Evolutionary conservation across 202 grass and related monocot species (phyloP).

Genomic region (Panicum virgatum): DNA sequence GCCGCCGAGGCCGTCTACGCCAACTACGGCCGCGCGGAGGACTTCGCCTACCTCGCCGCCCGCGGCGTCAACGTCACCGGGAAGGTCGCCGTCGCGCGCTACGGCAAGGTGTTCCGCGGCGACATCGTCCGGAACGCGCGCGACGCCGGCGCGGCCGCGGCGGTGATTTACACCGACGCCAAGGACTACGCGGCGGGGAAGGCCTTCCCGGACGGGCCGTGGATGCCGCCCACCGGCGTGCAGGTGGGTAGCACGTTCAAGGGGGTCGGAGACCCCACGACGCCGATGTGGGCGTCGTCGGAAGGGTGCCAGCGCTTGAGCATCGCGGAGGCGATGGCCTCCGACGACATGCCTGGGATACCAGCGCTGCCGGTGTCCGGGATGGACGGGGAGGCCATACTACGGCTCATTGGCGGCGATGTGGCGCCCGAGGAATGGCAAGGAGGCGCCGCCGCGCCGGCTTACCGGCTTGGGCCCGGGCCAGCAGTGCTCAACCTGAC

Average conservation of each 20-base stretch:
- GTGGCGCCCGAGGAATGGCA: constrained; percentile 82
- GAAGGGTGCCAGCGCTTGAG: constrained; percentile 77
- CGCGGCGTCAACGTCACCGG: constrained; percentile 72
- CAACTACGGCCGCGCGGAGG: constrained; percentile 83
- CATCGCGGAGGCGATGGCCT: constrained; percentile 50
- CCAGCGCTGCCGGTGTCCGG: constrained; percentile 83
- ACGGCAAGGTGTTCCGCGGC: constrained; percentile 75
- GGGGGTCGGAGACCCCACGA: constrained; percentile 69
- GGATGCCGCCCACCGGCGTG: constrained; percentile 82
- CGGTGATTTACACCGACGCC: constrained; percentile 71
- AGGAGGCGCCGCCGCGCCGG: constrained; percentile 42
- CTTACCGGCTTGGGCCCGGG: constrained; percentile 72
- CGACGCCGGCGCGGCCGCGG: constrained; percentile 61
- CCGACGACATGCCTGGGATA: constrained; percentile 62
- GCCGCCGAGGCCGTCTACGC: constrained; percentile 68
- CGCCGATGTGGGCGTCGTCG: constrained; percentile 70
- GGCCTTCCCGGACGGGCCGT: constrained; percentile 65
- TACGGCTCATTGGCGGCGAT: constrained; percentile 53
- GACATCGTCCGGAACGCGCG: constrained; percentile 76
- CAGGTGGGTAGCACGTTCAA: constrained; percentile 71
- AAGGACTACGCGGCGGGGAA: constrained; percentile 64
- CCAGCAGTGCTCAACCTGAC: constrained; percentile 74
- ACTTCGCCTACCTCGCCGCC: constrained; percentile 60
- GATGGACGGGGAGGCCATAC: constrained; percentile 67
- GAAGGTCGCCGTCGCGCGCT: constrained; percentile 64